Conservation (phyloP, 768 basidiomycete species). For the Macrocybe gigantea region DNA sequence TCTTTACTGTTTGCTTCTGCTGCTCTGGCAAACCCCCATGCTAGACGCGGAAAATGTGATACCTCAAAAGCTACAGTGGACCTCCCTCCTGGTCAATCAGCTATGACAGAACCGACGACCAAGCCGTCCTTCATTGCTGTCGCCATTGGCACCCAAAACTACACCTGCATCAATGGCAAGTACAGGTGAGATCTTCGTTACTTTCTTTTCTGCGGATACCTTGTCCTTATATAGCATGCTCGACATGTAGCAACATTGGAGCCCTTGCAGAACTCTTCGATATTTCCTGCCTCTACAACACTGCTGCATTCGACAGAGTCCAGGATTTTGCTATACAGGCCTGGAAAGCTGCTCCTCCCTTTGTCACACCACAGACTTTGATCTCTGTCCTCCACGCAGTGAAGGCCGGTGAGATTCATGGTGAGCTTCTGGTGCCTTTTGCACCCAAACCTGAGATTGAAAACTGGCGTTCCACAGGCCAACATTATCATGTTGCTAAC, state of each 20-base stretch:
- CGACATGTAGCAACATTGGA: slow-evolving; percentile 31
- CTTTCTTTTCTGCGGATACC: background rate
- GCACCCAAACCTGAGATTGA: slow-evolving; percentile 1
- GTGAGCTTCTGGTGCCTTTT: slow-evolving; percentile 16
- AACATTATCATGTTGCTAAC: slow-evolving; percentile 55
- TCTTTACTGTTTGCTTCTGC: slow-evolving; percentile 15
- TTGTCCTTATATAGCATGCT: background rate
- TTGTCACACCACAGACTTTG: slow-evolving; percentile 4
- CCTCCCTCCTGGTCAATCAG: slow-evolving; percentile 22
- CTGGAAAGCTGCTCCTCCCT: slow-evolving; percentile 18
- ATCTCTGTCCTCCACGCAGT: slow-evolving; percentile 7
- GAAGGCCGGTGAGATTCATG: background rate
- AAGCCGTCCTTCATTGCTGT: slow-evolving; percentile 35
- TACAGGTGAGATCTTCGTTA: slow-evolving; percentile 30
- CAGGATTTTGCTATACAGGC: slow-evolving; percentile 21
- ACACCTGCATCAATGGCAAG: slow-evolving; percentile 41
- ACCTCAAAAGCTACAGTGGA: slow-evolving; percentile 19
- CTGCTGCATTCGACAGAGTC: slow-evolving; percentile 19
- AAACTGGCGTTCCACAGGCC: slow-evolving; percentile 16
- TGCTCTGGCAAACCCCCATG: slow-evolving; percentile 9
- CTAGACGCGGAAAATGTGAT: slow-evolving; percentile 12
- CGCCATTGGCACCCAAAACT: slow-evolving; percentile 50
- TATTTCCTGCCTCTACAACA: slow-evolving; percentile 38
- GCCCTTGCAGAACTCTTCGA: slow-evolving; percentile 52
- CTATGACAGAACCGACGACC: slow-evolving; percentile 27